A percentile compares a stretch with the other conserved stretches of the same genome.
Evolutionary conservation across 306 rosid genomes (phyloP).

Genomic region (Begonia peltatifolia): DNA sequence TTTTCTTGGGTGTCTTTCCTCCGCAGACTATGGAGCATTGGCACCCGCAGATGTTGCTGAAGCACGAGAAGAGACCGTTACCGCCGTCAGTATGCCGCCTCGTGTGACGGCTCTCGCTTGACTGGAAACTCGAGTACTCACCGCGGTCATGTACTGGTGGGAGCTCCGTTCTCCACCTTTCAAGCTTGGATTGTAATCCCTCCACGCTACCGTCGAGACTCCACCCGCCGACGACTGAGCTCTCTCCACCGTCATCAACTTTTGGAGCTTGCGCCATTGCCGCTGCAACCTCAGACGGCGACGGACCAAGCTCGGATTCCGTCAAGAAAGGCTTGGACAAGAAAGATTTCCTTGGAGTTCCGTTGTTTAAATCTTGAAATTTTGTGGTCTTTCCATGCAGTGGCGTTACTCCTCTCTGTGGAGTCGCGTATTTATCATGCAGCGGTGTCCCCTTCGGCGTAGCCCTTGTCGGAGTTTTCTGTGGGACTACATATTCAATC

Average conservation of each 20-base stretch:
- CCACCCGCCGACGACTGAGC: slow-evolving; percentile 47
- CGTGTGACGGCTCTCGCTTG: slow-evolving; percentile 13
- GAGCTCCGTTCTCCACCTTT: slow-evolving; percentile 66
- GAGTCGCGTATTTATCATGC: background rate
- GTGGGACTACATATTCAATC: slow-evolving; percentile 7
- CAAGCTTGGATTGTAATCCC: slow-evolving; percentile 54
- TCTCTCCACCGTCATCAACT: slow-evolving; percentile 30
- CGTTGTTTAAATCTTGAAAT: slow-evolving; percentile 20
- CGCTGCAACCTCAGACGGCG: slow-evolving; percentile 87
- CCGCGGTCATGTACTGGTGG: slow-evolving; percentile 49
- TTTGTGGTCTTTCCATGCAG: slow-evolving; percentile 12
- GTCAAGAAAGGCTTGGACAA: slow-evolving; percentile 26
- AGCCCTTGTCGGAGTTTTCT: slow-evolving; percentile 7
- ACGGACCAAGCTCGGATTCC: slow-evolving; percentile 80
- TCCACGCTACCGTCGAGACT: slow-evolving; percentile 60
- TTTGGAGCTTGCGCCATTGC: slow-evolving; percentile 29
- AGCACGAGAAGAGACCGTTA: slow-evolving; percentile 71
- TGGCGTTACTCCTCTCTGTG: slow-evolving; percentile 11
- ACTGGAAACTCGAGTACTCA: slow-evolving; percentile 22
- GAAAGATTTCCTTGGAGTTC: slow-evolving; percentile 40
- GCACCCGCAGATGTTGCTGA: slow-evolving; percentile 78
- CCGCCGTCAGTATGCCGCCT: slow-evolving; percentile 38
- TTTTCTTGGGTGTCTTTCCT: slow-evolving; percentile 19
- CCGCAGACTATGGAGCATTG: slow-evolving; percentile 84
- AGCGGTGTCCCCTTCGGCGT: slow-evolving; percentile 3